Percentiles rank a stretch among this genome's conserved stretches.
Conservation (phyloP, 257 asterid species). For the Solanum chiquidenum region DNA sequence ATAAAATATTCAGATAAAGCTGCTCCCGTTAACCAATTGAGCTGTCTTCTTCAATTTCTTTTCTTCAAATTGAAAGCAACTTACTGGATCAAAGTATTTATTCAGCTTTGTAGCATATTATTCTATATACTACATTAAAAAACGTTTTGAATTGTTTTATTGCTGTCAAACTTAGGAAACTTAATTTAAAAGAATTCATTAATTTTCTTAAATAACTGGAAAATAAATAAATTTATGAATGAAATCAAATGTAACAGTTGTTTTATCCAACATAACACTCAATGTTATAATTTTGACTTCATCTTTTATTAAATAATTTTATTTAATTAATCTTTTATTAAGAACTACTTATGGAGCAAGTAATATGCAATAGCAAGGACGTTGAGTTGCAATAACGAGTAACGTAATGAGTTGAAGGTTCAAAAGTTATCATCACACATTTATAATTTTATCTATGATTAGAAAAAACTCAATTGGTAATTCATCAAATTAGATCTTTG, state of each 20-base stretch:
- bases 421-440: neutral
- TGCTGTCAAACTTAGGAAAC: neutral
- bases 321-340: neutral
- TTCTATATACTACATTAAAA: neutral
- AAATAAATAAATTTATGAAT: neutral
- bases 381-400: neutral
- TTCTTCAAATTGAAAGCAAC: neutral
- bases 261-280: neutral
- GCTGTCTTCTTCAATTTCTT: neutral
- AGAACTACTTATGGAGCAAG: neutral
- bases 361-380: neutral
- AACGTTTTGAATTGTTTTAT: neutral
- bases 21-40: neutral
- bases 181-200: neutral
- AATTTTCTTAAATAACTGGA: neutral
- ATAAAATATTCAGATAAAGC: neutral
- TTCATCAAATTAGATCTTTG: neutral
- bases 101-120: neutral
- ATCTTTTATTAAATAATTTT: neutral
- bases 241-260: neutral
- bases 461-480: neutral
- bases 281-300: neutral
- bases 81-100: neutral
- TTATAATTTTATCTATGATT: neutral
- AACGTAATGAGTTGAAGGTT: neutral